Evolutionary conservation across 257 asterid species (phyloP), one percentile per base, ranked within the genome.

Genomic region (Primulina huaijiensis): DNA sequence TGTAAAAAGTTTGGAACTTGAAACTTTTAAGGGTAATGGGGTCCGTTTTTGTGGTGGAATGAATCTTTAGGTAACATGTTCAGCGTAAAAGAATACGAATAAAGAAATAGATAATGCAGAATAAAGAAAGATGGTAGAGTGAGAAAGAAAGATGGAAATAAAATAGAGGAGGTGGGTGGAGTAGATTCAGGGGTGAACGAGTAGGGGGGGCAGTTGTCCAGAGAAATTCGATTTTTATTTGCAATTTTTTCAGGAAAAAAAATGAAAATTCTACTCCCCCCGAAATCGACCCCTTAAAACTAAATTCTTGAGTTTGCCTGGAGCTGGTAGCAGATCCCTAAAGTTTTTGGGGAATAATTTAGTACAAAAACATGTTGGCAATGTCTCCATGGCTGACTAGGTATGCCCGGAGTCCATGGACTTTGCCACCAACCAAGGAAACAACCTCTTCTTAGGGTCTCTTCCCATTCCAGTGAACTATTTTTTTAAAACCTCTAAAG

Each of bases 371-470:
- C 69, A 82, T 81, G 90, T 78, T 78, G 83, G 75, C 81, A 35
- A 76, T 88, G 95, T 92, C 94, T 81, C 94, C 96, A 84, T 69
- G 66, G 92, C 89, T 90, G 89, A 84, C 90, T 79, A 75, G 90
- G 86, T 78, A 67, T 35, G 68, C 76, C 96, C 97, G 95, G 81
- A 79, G 84, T 85, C 87, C 77, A 84, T 83, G 98, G 96, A 81
- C 92, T 84, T 83, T 92, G 98, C 97, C 86, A 79, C 83, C 91
- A 86, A 80, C 88, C 89, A 84, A 87, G 97, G 96, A 82, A 85
- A 90, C 95, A 92, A 34, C 63, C 76, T 76, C 79, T 78, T 84
- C 69, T 76, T 62, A 76, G 70, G 79, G 81, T 88, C 90, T 76
- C 89, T 84, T 81, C 84, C 79, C 83, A 69, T 80, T 23, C 76